These are phyloP conservation scores for Adansonia digitata DNA, from an alignment of 345 rosid species.

Conservation along the genomic window DNA sequence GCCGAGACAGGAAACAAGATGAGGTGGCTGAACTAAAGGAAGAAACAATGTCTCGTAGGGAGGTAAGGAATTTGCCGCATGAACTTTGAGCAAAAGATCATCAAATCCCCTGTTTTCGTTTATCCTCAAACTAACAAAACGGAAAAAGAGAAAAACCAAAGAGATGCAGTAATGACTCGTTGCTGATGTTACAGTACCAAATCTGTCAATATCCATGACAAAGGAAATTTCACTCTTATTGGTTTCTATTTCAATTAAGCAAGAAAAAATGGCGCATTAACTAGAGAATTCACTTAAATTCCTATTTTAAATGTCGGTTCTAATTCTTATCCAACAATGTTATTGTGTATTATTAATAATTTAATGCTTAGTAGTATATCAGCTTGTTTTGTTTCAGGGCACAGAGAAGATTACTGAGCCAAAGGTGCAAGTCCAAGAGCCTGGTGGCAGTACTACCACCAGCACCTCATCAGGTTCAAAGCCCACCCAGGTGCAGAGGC, in stretches of 20 bases:
- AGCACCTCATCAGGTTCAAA: conserved; percentile 35
- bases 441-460: conserved; percentile 29
- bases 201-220: background rate
- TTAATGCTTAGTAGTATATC: background rate
- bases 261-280: background rate
- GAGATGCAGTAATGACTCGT: background rate
- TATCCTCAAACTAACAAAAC: background rate
- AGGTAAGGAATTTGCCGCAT: conserved; percentile 27
- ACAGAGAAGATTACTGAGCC: conserved; percentile 11
- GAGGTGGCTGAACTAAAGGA: conserved; percentile 16
- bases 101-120: background rate
- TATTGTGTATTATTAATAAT: background rate
- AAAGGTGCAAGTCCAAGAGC: conserved; percentile 22
- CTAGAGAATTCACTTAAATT: background rate
- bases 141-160: background rate
- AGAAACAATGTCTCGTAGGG: conserved; percentile 12
- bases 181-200: background rate
- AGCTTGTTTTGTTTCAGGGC: conserved; percentile 26
- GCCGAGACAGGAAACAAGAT: conserved; percentile 29
- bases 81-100: background rate
- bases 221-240: too few relatives aligned
- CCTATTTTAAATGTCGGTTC: background rate
- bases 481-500: conserved; percentile 8
- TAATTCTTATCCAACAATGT: background rate
- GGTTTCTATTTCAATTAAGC: background rate